A percentile compares a stretch with the other conserved stretches of the same genome.
These are phyloP conservation scores for Macrophomina pseudophaseolina DNA, from an alignment of 2,329 filamentous ascomycete genomes.

Conservation along the genomic window DNA sequence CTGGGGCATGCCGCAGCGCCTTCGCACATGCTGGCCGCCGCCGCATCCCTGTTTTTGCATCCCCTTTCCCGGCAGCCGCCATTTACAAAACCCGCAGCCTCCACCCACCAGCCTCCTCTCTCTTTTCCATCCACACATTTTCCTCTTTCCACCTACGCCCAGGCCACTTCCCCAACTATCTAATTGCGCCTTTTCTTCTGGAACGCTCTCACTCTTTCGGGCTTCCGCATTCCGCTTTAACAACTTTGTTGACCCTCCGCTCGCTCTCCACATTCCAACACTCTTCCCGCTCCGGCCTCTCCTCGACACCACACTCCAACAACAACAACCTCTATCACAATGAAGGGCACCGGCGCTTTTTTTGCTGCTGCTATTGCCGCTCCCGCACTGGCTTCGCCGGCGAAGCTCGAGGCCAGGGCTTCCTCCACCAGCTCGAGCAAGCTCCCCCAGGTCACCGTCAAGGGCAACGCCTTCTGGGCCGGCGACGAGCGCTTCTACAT, in stretches of 20 bases:
- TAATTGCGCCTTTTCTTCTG: conserved; percentile 22
- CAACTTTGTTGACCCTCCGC: conserved; percentile 5
- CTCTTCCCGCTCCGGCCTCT: not conserved
- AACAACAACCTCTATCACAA: conserved; percentile 39
- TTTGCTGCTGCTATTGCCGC: conserved; percentile 54
- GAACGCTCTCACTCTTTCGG: conserved; percentile 27
- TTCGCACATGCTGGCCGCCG: conserved; percentile 9
- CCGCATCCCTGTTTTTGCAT: conserved; percentile 15
- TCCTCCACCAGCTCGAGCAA: conserved; percentile 47
- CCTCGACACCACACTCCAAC: conserved; percentile 1
- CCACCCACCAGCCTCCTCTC: conserved; percentile 18
- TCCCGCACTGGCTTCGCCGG: conserved; percentile 51
- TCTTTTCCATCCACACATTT: conserved; percentile 5
- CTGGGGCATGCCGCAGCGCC: conserved; percentile 20
- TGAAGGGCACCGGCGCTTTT: conserved; percentile 60
- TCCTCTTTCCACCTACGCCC: conserved; percentile 7
- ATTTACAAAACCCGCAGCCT: conserved; percentile 24
- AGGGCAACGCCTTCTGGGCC: conserved; percentile 71
- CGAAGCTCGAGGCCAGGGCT: conserved; percentile 39
- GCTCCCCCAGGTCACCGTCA: conserved; percentile 63
- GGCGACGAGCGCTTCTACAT: conserved; percentile 66
- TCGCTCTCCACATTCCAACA: conserved; percentile 7
- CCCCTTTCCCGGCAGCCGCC: conserved; percentile 14
- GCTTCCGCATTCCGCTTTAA: conserved; percentile 19
- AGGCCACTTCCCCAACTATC: conserved; percentile 16